These are phyloP conservation scores for Phalaenopsis aphrodite DNA, from an alignment of 106 monocot genomes.

Conservation along the genomic window DNA sequence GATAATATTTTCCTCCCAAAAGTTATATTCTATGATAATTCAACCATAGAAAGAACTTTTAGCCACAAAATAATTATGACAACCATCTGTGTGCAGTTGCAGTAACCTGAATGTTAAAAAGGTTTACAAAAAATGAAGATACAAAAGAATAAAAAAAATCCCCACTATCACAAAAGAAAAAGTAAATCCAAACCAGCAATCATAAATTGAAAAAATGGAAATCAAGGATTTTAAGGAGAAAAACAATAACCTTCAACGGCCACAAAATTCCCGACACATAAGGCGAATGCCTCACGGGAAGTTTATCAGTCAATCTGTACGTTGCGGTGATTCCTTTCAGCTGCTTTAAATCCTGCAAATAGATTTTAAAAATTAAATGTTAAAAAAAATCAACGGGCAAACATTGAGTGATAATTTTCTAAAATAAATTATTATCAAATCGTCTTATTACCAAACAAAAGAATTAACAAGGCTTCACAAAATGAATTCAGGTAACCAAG, in stretches of 20 bases:
- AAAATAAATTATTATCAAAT: background rate
- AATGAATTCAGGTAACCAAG: background rate
- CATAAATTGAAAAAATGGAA: background rate
- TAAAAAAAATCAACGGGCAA: background rate
- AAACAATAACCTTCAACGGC: constrained; percentile 58
- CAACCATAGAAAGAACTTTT: too few species aligned
- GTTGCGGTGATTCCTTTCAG: constrained; percentile 88
- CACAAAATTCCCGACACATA: constrained; percentile 77
- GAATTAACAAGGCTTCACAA: background rate
- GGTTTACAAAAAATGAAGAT: background rate
- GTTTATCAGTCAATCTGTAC: constrained; percentile 88
- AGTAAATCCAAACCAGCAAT: background rate
- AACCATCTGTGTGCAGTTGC: too few species aligned
- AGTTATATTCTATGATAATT: too few species aligned
- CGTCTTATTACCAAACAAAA: background rate
- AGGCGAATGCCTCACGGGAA: constrained; percentile 89
- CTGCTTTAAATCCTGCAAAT: constrained; percentile 78
- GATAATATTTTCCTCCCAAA: too few species aligned
- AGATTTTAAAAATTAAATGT: background rate
- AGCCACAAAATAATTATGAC: too few species aligned
- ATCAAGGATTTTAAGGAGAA: background rate
- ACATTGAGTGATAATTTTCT: background rate
- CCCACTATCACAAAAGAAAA: background rate
- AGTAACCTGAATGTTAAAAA: background rate
- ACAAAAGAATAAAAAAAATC: background rate